phyloP scores from a whole-genome alignment of 2,329 filamentous ascomycete species.

The Thermomyces lanuginosus region DNA sequence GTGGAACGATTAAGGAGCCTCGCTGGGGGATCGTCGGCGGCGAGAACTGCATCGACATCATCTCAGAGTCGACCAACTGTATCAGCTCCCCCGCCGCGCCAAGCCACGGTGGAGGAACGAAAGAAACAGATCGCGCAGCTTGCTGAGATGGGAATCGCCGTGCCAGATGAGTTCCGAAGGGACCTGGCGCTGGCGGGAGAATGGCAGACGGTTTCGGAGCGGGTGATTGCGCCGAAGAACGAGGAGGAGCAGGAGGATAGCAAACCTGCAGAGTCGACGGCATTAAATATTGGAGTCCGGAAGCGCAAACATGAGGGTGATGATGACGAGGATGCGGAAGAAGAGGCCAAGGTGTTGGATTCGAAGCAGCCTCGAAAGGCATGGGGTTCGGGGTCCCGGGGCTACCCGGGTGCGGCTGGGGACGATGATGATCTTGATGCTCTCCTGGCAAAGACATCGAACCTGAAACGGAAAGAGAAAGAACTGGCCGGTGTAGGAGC shows the following conservation, averaged over 20 bases:
- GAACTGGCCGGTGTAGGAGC: slow-evolving; percentile 7
- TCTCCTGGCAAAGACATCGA: slow-evolving; percentile 26
- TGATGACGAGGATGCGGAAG: slow-evolving; percentile 27
- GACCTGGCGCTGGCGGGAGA: slow-evolving; percentile 81
- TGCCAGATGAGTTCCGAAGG: slow-evolving; percentile 60
- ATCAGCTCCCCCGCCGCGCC: slow-evolving; percentile 19
- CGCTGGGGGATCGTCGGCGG: slow-evolving; percentile 34
- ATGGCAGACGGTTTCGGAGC: slow-evolving; percentile 56
- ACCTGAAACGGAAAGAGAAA: slow-evolving; percentile 16
- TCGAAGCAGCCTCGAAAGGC: slow-evolving; percentile 21
- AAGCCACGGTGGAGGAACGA: slow-evolving; percentile 47
- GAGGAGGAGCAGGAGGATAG: slow-evolving; percentile 28
- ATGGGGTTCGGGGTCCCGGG: slow-evolving; percentile 28
- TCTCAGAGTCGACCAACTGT: slow-evolving; percentile 16
- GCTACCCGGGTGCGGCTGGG: slow-evolving; percentile 21
- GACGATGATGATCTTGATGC: slow-evolving; percentile 27
- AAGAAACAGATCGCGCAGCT: slow-evolving; percentile 78
- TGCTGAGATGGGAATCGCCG: slow-evolving; percentile 66
- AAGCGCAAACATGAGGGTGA: slow-evolving; percentile 30
- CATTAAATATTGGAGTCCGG: slow-evolving; percentile 26
- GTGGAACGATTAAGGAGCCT: slow-evolving; percentile 72
- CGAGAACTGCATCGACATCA: slow-evolving; percentile 9
- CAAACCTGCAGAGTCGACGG: slow-evolving; percentile 15
- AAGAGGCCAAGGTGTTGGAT: slow-evolving; percentile 9
- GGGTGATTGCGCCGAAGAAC: slow-evolving; percentile 16